Evolutionary conservation across 805 yeast genomes (phyloP).

Genomic region (Kazachstania bromeliacearum): DNA sequence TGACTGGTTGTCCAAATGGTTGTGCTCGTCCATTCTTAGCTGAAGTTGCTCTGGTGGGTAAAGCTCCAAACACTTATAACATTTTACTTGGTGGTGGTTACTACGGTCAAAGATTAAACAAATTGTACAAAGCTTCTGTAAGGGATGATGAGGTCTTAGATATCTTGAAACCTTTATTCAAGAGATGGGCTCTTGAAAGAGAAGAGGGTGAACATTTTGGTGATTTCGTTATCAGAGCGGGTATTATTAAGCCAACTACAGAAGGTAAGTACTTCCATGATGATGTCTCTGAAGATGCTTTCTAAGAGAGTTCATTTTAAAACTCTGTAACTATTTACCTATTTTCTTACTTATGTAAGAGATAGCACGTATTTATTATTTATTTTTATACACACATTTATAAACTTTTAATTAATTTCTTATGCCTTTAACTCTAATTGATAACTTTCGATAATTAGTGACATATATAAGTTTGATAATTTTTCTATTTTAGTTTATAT

Average conservation of each 20-base stretch:
- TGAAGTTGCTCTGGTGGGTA: conserved; percentile 90
- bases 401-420: conserved; percentile 1
- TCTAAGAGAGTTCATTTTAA: conserved; percentile 9
- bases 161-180: conserved; percentile 75
- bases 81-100: conserved; percentile 94
- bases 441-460: no score
- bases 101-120: conserved; percentile 86
- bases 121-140: conserved; percentile 76
- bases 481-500: no score
- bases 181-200: conserved; percentile 90
- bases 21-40: conserved; percentile 98
- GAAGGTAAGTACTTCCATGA: conserved; percentile 95
- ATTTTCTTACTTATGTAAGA: no score
- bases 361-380: no score
- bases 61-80: conserved; percentile 88
- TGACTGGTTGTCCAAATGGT: conserved; percentile 99
- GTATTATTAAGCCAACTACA: conserved; percentile 74
- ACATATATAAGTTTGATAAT: no score
- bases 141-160: conserved; percentile 81
- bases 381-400: no score
- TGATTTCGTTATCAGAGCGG: conserved; percentile 79
- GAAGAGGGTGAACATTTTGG: conserved; percentile 90
- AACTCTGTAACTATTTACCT: conserved; percentile 5
- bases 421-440: background rate
- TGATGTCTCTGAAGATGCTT: conserved; percentile 73